Evolutionary conservation across 208 protist genomes (phyloP).

Genomic region (Trypanosoma rangeli): DNA sequence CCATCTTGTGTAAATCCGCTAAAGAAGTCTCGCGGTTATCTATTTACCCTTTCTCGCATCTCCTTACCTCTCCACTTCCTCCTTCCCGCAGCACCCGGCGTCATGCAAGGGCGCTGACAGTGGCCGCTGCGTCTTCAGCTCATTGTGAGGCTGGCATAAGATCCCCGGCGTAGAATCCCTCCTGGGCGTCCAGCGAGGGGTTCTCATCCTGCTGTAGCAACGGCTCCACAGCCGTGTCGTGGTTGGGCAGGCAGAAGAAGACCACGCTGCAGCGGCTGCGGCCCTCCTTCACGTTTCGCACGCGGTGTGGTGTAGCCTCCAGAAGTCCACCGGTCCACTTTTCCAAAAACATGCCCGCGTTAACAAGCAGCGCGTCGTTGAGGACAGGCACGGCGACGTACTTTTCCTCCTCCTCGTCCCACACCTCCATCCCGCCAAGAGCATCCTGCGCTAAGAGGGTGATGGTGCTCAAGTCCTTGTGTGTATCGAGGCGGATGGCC

Average conservation of each 20-base stretch:
- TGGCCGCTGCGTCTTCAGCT: neutral
- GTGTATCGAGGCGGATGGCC: constrained; percentile 68
- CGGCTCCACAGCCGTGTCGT: constrained; percentile 83
- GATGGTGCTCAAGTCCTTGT: constrained; percentile 87
- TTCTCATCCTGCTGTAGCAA: constrained; percentile 86
- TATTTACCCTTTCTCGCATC: neutral
- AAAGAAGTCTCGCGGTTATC: neutral
- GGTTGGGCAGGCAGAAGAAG: constrained; percentile 83
- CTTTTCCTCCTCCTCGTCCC: constrained; percentile 62
- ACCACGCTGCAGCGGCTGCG: constrained; percentile 82
- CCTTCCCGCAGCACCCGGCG: neutral
- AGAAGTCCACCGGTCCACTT: constrained; percentile 85
- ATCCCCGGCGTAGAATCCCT: constrained; percentile 78
- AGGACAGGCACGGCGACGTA: constrained; percentile 77
- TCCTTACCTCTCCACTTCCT: neutral
- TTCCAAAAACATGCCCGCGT: constrained; percentile 86
- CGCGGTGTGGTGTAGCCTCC: constrained; percentile 84
- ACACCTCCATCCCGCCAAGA: constrained; percentile 83
- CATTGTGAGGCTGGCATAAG: constrained; percentile 62
- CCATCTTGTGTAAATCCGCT: neutral
- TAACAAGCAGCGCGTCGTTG: constrained; percentile 84
- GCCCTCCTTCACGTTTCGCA: constrained; percentile 61
- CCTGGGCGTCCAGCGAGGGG: constrained; percentile 67
- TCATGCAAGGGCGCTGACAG: neutral
- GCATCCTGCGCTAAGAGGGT: constrained; percentile 85